Evolutionary conservation across 164 flowering plant species (phyloP), one percentile per base, ranked within the genome.

Genomic region (Dillenia suffruticosa): DNA sequence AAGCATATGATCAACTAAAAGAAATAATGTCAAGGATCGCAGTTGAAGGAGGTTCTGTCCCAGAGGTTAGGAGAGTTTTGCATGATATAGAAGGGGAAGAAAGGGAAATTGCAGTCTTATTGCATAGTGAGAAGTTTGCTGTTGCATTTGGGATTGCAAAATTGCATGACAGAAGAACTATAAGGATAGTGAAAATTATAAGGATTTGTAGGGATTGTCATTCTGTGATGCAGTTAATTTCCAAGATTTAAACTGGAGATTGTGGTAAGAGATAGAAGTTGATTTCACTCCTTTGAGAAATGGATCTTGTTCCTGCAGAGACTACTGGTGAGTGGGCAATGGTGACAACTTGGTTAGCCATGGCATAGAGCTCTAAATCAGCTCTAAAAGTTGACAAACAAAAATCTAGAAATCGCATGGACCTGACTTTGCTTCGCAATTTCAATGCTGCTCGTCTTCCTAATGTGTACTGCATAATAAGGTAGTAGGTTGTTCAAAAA

Each of bases 111-210:
- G 76, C 88, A 10, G 74, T 84, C 24, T 63, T 75, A 24, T 62
- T 68, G 64, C 95, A 86, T 68, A 84, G 89, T 44, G 92, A 88
- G 74, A 88, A 88, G 68, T 80, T 84, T 60, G 95, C 90, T 12
- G 79, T 86, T 54, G 92, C 92, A 58, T 85, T 84, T 70, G 94
- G 82, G 54, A 64, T 86, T 70, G 58, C 76, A 8, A 82, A 81
- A 69, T 59, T 81, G 66, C 56, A 65, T 14, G 56, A 63, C 24
- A 83, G 82, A 67, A 72, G 59, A 15, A 44, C 49, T 13, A 75
- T 86, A 58, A 78, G 85, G 70, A 70, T 88, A 54, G 85, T 86
- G 64, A 88, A 88, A 80, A 84, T 86, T 72, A 63, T 86, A 75
- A 78, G 91, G 70, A 70, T 82, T 54, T 88, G 91, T 69, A 74